Percentiles rank a stretch among this genome's conserved stretches.
phyloP scores from a whole-genome alignment of 257 asterid species.

The Buddleja alternifolia region DNA sequence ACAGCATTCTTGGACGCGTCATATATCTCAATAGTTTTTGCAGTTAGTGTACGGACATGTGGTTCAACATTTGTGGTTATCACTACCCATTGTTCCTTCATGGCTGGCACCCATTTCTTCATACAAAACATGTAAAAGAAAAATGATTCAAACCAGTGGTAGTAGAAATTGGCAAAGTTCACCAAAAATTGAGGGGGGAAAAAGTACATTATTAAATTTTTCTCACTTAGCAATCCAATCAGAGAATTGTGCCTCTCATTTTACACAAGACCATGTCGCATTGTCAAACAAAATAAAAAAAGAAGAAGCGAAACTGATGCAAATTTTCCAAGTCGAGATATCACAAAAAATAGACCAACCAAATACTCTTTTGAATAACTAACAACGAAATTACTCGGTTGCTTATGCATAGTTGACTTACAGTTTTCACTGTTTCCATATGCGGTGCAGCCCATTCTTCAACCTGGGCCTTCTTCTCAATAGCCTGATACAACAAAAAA shows the following conservation, averaged over 20 bases:
- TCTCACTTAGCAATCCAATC: slow-evolving; percentile 8
- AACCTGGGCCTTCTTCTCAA: slow-evolving; percentile 77
- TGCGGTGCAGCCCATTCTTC: slow-evolving; percentile 92
- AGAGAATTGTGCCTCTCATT: not conserved
- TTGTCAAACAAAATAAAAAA: not conserved
- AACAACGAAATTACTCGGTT: slow-evolving; percentile 24
- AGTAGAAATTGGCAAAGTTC: slow-evolving; percentile 2
- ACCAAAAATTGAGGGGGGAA: not conserved
- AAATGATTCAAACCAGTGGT: slow-evolving; percentile 13
- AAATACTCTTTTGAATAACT: not conserved
- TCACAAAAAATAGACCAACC: slow-evolving; percentile 3
- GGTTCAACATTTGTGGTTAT: slow-evolving; percentile 66
- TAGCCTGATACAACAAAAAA: slow-evolving; percentile 49
- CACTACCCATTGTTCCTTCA: slow-evolving; percentile 78
- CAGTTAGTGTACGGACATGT: slow-evolving; percentile 57
- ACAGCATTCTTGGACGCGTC: slow-evolving; percentile 57
- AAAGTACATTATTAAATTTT: not conserved
- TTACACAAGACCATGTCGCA: slow-evolving; percentile 11
- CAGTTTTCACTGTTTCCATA: slow-evolving; percentile 70
- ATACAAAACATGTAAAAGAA: slow-evolving; percentile 25
- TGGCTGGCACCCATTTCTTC: slow-evolving; percentile 82
- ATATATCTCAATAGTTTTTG: slow-evolving; percentile 66
- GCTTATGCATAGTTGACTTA: slow-evolving; percentile 42
- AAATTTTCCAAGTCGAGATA: slow-evolving; percentile 2
- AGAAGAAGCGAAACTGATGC: not conserved